phyloP scores from a whole-genome alignment of 306 rosid genomes.

The Prunus dulcis region DNA sequence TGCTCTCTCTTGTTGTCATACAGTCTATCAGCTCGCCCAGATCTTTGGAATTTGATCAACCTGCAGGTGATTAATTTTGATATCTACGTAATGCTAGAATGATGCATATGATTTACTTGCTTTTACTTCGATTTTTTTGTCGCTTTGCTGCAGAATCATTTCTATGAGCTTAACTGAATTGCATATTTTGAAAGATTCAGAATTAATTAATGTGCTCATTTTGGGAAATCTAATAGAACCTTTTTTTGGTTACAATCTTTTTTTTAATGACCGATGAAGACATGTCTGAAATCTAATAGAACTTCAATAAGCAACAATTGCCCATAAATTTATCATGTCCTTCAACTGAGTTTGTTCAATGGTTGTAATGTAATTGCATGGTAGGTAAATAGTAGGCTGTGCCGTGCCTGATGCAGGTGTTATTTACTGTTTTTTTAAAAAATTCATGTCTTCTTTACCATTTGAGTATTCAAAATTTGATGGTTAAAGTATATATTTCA shows the following conservation, averaged over 20 bases:
- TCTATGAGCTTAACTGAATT: neutral
- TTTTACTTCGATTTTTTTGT: neutral
- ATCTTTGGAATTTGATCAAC: neutral
- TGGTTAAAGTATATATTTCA: no score
- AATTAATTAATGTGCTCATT: neutral
- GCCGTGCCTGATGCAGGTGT: no score
- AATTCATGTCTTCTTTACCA: no score
- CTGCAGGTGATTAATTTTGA: neutral
- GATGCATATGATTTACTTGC: neutral
- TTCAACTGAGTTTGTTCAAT: neutral
- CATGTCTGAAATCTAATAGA: neutral
- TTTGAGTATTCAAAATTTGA: no score
- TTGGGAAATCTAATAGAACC: neutral
- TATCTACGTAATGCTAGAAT: neutral
- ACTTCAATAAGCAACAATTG: neutral
- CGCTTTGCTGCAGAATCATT: neutral
- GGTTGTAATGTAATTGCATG: neutral
- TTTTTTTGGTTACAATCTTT: no score
- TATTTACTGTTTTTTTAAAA: no score
- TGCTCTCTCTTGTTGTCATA: conserved; percentile 33
- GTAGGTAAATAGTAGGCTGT: neutral
- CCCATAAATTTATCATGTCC: neutral
- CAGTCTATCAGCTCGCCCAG: neutral
- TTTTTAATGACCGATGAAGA: no score
- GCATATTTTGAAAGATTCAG: no score